Base-by-base conservation (phyloP, 192 early-diverging fungal species). In the Podila clonocystis region DNA sequence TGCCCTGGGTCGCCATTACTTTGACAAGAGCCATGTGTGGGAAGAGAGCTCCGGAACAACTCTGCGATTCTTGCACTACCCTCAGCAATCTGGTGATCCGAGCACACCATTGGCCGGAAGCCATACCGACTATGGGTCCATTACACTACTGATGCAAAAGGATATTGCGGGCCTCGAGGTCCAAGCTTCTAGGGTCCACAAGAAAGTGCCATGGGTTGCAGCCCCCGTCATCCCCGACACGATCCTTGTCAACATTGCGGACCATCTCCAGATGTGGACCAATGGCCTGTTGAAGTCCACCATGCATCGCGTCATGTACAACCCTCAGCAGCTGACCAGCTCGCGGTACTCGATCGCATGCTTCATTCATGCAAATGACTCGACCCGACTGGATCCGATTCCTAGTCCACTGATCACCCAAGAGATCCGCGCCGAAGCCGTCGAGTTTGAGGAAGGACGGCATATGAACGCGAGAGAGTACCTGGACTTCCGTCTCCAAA, bases 141-240 rank as follows among this genome's bases (percentile, higher is more conserved):
- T 93, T 24, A 93, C 91, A 5, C 62, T 93, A 5, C 67, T 94
- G 30, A 91, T 93, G 71, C 92, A 93, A 75, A 85, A 91, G 69
- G 87, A 91, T 58, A 80, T 88, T 49, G 84, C 86, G 31, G 89
- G 89, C 20, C 73, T 90, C 30, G 89, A 90, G 67, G 83, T 90
- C 7, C 84, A 87, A 68, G 72, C 83, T 8, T 76, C 67, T 22
- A 67, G 83, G 20, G 65, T 64, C 15, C 65, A 82, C 45, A 75
- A 75, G 36, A 41, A 72, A 31, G 78, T 63, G 6, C 63, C 79
- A 9, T 93, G 91, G 91, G 83, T 93, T 9, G 67, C 88, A 2
- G 91, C 88, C 2, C 91, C 91, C 19, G 68, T 90, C 2, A 86
- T 91, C 59, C 85, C 87, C 6, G 72, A 73, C 30, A 70, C 86